Evolutionary conservation across 2,329 filamentous ascomycete genomes (phyloP).

Genomic region (Zasmidium angulare): DNA sequence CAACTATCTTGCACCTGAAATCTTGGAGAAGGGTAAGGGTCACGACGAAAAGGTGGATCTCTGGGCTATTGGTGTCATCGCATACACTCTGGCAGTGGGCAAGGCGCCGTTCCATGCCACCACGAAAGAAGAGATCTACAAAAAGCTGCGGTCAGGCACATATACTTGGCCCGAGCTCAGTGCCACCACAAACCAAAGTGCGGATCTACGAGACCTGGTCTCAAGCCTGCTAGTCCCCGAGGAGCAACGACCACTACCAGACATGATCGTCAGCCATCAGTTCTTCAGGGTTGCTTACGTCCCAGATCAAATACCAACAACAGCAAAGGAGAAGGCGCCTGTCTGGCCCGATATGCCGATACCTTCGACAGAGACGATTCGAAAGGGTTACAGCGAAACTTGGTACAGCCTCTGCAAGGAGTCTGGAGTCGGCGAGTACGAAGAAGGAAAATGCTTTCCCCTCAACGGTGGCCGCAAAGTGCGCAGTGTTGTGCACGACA

Average conservation of each 20-base stretch:
- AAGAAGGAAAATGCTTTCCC: slow-evolving; percentile 47
- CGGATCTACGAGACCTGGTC: slow-evolving; percentile 76
- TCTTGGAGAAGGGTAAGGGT: slow-evolving; percentile 89
- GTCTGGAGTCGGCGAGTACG: slow-evolving; percentile 51
- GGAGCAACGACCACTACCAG: slow-evolving; percentile 71
- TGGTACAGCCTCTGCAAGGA: slow-evolving; percentile 52
- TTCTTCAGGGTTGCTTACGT: slow-evolving; percentile 79
- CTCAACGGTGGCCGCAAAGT: slow-evolving; percentile 48
- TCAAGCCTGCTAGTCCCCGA: slow-evolving; percentile 74
- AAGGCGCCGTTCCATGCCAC: slow-evolving; percentile 95
- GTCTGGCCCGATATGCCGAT: slow-evolving; percentile 48
- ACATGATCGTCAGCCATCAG: slow-evolving; percentile 73
- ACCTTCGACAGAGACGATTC: slow-evolving; percentile 44
- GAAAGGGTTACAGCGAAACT: slow-evolving; percentile 51
- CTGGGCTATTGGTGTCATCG: slow-evolving; percentile 97
- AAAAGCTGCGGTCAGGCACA: slow-evolving; percentile 65
- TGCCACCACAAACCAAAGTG: slow-evolving; percentile 68
- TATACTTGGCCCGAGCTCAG: slow-evolving; percentile 76
- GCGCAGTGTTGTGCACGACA: slow-evolving; percentile 51
- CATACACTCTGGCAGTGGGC: slow-evolving; percentile 96
- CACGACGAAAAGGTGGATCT: slow-evolving; percentile 98
- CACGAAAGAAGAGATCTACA: slow-evolving; percentile 82
- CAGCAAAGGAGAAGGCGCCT: slow-evolving; percentile 47
- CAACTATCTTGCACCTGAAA: slow-evolving; percentile 97
- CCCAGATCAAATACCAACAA: slow-evolving; percentile 53